Evolutionary conservation across 768 basidiomycete genomes (phyloP), one percentile per base, ranked within the genome.

Genomic region (Boletus pseudopeckii): DNA sequence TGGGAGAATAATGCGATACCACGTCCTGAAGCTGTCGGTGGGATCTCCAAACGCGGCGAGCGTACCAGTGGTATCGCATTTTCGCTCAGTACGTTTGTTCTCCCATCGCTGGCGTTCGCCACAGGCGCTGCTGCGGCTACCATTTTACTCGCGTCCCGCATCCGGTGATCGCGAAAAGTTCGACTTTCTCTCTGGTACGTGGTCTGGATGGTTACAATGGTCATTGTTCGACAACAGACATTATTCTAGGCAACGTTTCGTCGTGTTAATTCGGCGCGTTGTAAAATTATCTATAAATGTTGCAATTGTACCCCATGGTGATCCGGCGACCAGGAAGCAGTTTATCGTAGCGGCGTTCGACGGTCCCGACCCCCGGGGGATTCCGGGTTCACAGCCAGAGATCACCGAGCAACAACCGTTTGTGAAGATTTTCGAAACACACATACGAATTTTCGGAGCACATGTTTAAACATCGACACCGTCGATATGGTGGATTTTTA

Each of bases 1-100:
- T 99, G 94, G 94, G 88, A 92, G 61, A 78, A 81, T 42, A 73
- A 79, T 49, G 55, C 60, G 11, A 72, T 86, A 15, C 81, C 78
- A 22, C 73, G 65, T 24, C 70, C 77, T 9, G 65, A 74, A 53
- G 74, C 78, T 34, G 56, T 84, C 5, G 71, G 74, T 30, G 72
- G 75, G 50, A 48, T 58, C 53, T 37, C 50, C 56, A 55, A 30
- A 38, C 56, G 55, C 8, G 17, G 22, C 33, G 46, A 55, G 53
- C 43, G 42, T 55, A 41, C 48, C 34, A 22, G 22, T 30, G 22
- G n/a, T 24, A 26, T 47, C 37, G 11, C 53, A 11, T 50, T 42
- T 34, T 57, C 54, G 36, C 40, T 63, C 37, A 54, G 32, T 45
- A 45, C 52, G 38, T 53, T 59, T 48, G 54, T 73, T 50, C 69